Base-by-base conservation (phyloP, 441 rosid genomes). In the Gossypium davidsonii region DNA sequence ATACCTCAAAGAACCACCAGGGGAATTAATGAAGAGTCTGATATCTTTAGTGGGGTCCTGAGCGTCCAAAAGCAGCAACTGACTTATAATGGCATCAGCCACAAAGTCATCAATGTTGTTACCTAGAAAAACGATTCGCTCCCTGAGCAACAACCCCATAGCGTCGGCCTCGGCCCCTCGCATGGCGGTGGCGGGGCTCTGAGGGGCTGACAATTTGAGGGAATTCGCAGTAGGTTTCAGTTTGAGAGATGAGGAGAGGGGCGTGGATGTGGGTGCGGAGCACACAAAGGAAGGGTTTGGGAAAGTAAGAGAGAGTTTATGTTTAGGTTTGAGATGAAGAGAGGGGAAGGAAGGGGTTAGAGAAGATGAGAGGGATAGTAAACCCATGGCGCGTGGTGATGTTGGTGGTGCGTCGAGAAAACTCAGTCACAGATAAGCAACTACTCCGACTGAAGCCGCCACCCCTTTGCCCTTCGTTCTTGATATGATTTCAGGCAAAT, bases 1-100 rank as follows among this genome's bases (percentile, higher is more conserved):
- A 74, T 74, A 91, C 99, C 99, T 94, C 81, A 92, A 90, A 62
- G 99, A 92, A 1, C 99, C 99, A 26, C 99, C 98, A 28, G 90
- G 83, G 14, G 90, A 91, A 64, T 92, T 92, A 71, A 94, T 75
- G 75, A 94, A 91, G 77, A 94, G 97, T 59, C 91, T 89, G 71
- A 94, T 94, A 78, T 94, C 99, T 76, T 85, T 87, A 37, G 88
- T 89, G 48, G 88, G 91, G 74, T 94, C 96, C 82, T 91, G 92
- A 78, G 98, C 96, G 70, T 92, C 99, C 74, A 95, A 81, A 37
- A 95, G 88, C 71, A 95, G 82, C 77, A 95, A 80, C 72, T 91
- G 99, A 67, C 97, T 90, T 70, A 92, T 87, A 20, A 86, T 86
- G 15, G 97, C 91, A 73, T 94, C 98, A 7, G 99, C 99, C 0